A percentile compares a stretch with the other conserved stretches of the same genome.
These are phyloP conservation scores for Dactylonectria estremocensis DNA, from an alignment of 2,329 filamentous ascomycete species.

Conservation along the genomic window DNA sequence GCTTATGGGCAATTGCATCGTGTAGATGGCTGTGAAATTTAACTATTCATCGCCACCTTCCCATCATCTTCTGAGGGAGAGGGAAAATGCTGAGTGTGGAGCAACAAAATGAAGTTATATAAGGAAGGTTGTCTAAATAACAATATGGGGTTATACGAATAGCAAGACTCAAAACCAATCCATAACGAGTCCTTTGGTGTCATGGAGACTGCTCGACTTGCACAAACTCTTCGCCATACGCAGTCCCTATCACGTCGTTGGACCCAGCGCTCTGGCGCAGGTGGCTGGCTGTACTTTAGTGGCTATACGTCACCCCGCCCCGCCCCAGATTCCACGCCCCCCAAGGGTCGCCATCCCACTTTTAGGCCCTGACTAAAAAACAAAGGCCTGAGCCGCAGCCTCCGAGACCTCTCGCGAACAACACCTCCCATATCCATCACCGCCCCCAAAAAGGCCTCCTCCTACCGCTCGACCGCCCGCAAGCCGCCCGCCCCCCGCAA, in stretches of 20 bases:
- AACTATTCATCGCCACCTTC: no score
- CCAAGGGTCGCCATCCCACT: not conserved
- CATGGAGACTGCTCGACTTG: no score
- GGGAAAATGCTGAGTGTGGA: no score
- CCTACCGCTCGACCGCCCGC: not conserved
- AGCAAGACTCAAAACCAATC: no score
- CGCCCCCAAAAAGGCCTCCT: not conserved
- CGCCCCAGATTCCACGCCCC: not conserved
- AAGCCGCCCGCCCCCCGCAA: not conserved
- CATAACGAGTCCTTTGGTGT: no score
- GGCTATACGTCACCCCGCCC: slow-evolving; percentile 14
- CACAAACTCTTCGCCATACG: no score
- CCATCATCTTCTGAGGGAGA: no score
- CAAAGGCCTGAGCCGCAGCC: slow-evolving; percentile 8
- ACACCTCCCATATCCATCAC: not conserved
- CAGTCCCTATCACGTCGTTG: not conserved
- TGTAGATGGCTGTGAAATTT: no score
- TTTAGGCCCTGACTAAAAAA: slow-evolving; percentile 8
- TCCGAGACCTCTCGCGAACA: slow-evolving; percentile 17
- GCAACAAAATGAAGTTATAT: no score
- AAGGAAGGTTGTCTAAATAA: no score
- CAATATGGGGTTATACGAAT: no score
- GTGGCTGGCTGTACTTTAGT: not conserved
- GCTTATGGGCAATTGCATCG: no score
- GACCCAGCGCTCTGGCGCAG: not conserved